Evolutionary conservation across 2,329 filamentous ascomycete species (phyloP), one percentile per base, ranked within the genome.

Genomic region (Aureobasidium leucospermi): DNA sequence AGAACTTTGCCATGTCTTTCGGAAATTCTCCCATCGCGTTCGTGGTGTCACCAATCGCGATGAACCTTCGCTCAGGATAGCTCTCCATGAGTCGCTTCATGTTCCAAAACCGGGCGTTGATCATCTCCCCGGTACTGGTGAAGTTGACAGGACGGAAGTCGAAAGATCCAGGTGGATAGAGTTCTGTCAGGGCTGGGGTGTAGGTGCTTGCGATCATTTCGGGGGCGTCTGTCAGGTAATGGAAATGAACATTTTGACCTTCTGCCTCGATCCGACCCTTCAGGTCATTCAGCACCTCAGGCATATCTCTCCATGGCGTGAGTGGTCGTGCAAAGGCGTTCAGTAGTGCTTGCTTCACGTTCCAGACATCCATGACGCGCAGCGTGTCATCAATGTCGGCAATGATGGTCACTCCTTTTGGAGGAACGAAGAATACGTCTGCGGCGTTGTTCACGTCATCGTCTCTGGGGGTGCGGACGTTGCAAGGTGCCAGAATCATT

Each of bases 331-430:
- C 59, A 9, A 66, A 63, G 13, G 62, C 55, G 52, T 63, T 59
- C 19, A 65, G 31, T 6, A 64, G 36, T 29, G 63, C 46, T 49
- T 64, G 63, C 39, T 64, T 66, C 34, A 42, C 49, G 29, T 68
- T 66, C 67, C 66, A 69, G 36, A 67, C 58, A 43, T 65, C 59
- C 4, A 63, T 62, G 2, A 63, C 60, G 34, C 66, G 62, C 13
- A 69, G 59, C 16, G 66, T 58, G 43, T 69, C 67, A 49, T 69
- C 67, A 8, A 68, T 56, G 47, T 69, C 67, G 39, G 61, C 63
- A 41, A 68, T 52, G 51, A 69, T 58, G 11, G 65, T 66, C 10
- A 68, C 28, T n/a, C 65, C 66, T 19, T 28, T 38, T 6, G 61
- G 59, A 42, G 63, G 63, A 1, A 67, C 53, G 34, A 64, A 56